Percentiles rank a stretch among this genome's conserved stretches.
phyloP scores from a whole-genome alignment of 495 filamentous ascomycete genomes.

The Aspergillus ellipticus region DNA sequence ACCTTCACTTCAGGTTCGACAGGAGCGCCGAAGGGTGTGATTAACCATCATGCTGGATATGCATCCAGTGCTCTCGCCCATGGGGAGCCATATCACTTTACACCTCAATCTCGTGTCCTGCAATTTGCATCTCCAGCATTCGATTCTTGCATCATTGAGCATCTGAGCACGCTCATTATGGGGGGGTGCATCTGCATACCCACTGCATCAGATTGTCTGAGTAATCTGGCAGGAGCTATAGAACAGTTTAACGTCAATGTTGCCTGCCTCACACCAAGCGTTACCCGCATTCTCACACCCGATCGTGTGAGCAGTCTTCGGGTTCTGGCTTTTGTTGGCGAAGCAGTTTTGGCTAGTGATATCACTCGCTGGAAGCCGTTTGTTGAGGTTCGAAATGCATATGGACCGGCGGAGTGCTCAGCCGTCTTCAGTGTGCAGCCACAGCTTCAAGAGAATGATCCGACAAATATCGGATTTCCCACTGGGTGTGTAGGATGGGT shows the following conservation, averaged over 20 bases:
- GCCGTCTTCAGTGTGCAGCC: conserved; percentile 21
- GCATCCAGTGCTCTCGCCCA: conserved; percentile 7
- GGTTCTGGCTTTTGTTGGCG: conserved; percentile 35
- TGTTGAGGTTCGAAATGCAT: conserved; percentile 41
- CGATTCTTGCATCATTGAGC: conserved; percentile 38
- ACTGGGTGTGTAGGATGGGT: conserved; percentile 37
- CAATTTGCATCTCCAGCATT: conserved; percentile 45
- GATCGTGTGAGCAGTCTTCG: conserved; percentile 31
- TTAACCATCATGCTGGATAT: conserved; percentile 1
- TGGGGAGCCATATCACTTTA: conserved; percentile 34
- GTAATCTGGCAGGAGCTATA: conserved; percentile 26
- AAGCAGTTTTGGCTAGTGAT: conserved; percentile 34
- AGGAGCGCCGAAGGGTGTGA: not conserved
- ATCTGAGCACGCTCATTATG: conserved; percentile 31
- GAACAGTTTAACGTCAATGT: conserved; percentile 21
- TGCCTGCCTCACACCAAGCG: conserved; percentile 33
- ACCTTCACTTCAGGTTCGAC: conserved; percentile 4
- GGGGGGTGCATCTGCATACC: conserved; percentile 41
- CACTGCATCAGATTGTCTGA: conserved; percentile 17
- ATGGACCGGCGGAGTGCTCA: conserved; percentile 47
- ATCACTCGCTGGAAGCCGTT: conserved; percentile 24
- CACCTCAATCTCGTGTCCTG: conserved; percentile 39
- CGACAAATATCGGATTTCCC: conserved; percentile 5
- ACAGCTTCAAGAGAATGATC: not conserved
- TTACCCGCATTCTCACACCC: conserved; percentile 35